Conservation (phyloP, 495 filamentous ascomycete genomes). For the Podospora pseudopauciseta region DNA sequence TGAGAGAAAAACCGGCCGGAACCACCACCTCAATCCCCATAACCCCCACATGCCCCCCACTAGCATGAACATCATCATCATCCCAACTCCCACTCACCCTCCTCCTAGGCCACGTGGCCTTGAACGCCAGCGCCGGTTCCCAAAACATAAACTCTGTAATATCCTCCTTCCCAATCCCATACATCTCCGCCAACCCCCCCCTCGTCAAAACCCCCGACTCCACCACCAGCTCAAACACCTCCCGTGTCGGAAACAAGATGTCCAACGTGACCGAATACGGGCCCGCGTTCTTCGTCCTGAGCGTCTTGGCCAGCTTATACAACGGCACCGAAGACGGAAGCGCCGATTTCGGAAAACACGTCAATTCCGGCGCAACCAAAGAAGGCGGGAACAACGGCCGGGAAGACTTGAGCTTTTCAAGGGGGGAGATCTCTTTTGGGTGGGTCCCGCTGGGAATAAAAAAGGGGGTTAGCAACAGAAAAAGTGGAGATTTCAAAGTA, state of each 20-base stretch:
- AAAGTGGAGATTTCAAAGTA: not conserved
- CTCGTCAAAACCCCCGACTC: conserved; percentile 32
- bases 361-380: not conserved
- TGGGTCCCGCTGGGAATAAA: not conserved
- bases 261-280: conserved; percentile 52
- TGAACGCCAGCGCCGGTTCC: conserved; percentile 44
- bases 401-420: not conserved
- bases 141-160: conserved; percentile 42
- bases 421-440: not conserved
- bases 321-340: not conserved
- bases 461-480: not conserved
- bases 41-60: conserved; percentile 14
- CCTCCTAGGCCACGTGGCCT: conserved; percentile 35
- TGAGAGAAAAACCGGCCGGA: not conserved
- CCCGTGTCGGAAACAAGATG: conserved; percentile 42
- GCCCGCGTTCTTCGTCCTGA: conserved; percentile 51
- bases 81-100: conserved; percentile 11
- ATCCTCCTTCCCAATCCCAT: conserved; percentile 32
- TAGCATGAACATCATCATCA: conserved; percentile 18
- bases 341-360: not conserved
- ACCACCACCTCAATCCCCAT: conserved; percentile 11
- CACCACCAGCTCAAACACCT: conserved; percentile 35
- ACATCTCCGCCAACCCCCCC: conserved; percentile 31
- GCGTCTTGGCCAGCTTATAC: conserved; percentile 32
- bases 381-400: not conserved